Conservation (phyloP, 2,329 filamentous ascomycete genomes). For the Xylariaceae sp. region DNA sequence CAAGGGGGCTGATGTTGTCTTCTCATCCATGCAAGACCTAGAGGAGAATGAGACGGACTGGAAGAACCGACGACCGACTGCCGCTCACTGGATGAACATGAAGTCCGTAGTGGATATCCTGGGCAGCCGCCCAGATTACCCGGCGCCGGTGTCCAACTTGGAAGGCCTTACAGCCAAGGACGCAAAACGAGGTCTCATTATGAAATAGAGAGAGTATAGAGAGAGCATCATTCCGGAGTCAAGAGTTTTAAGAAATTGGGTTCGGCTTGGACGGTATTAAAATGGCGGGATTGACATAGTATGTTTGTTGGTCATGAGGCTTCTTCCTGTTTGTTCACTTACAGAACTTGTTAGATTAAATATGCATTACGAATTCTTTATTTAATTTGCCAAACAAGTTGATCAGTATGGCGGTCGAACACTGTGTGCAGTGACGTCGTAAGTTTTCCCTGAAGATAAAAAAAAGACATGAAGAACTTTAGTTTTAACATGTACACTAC, state of each 20-base stretch:
- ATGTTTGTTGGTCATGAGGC: not conserved
- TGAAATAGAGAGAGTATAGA: not conserved
- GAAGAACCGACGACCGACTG: constrained; percentile 83
- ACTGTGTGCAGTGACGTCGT: too few species aligned
- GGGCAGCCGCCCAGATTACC: constrained; percentile 70
- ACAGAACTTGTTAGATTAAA: constrained; percentile 2
- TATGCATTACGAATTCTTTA: constrained; percentile 7
- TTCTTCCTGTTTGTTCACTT: constrained; percentile 7
- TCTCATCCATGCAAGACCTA: constrained; percentile 79
- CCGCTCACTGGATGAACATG: constrained; percentile 84
- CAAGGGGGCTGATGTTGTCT: constrained; percentile 87
- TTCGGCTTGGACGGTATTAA: constrained; percentile 14
- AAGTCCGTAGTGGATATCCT: constrained; percentile 85
- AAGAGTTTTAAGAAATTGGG: constrained; percentile 5
- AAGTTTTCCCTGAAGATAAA: too few species aligned
- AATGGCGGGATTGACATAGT: constrained; percentile 1
- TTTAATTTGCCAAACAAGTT: not conserved
- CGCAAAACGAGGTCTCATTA: constrained; percentile 60
- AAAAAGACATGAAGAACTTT: too few species aligned
- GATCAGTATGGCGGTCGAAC: too few species aligned
- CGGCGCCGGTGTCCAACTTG: constrained; percentile 56
- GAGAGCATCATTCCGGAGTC: constrained; percentile 19
- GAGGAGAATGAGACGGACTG: constrained; percentile 92
- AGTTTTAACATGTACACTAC: too few species aligned
- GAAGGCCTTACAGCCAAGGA: constrained; percentile 65